phyloP scores from a whole-genome alignment of 1,284 basidiomycete genomes.

The Jaminaea rosea region DNA sequence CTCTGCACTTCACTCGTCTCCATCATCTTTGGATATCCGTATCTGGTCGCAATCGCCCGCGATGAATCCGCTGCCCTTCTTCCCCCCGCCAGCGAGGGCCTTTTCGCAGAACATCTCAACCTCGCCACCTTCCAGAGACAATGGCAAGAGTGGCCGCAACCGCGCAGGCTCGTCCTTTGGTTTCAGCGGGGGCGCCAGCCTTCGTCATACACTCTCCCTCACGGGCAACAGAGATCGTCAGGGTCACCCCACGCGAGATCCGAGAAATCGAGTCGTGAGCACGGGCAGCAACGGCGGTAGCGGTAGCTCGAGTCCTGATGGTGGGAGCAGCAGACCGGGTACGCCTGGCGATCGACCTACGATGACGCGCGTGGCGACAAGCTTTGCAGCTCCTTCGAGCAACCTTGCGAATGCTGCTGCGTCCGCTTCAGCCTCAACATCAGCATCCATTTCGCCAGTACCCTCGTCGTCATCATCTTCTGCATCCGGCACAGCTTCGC shows the following conservation, averaged over 20 bases:
- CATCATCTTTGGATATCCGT: background rate
- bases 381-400: too few species aligned
- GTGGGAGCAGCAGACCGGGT: too few species aligned
- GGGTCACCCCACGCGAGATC: too few species aligned
- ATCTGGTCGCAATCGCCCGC: background rate
- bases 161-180: too few species aligned
- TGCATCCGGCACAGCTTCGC: background rate
- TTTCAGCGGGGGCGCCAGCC: too few species aligned
- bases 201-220: too few species aligned
- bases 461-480: background rate
- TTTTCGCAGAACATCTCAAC: slow-evolving; percentile 3
- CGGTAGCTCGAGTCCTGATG: background rate
- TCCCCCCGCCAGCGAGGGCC: slow-evolving; percentile 8
- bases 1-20: too few species aligned
- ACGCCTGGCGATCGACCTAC: background rate
- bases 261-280: too few species aligned
- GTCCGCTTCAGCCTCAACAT: background rate
- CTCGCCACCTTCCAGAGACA: too few species aligned
- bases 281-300: too few species aligned
- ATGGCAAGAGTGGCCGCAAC: too few species aligned
- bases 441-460: background rate
- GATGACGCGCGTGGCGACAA: background rate
- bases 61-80: slow-evolving; percentile 12
- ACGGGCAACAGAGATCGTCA: too few species aligned
- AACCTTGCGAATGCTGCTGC: background rate